Conservation (phyloP, 257 asterid species). For the Solanum pennellii region DNA sequence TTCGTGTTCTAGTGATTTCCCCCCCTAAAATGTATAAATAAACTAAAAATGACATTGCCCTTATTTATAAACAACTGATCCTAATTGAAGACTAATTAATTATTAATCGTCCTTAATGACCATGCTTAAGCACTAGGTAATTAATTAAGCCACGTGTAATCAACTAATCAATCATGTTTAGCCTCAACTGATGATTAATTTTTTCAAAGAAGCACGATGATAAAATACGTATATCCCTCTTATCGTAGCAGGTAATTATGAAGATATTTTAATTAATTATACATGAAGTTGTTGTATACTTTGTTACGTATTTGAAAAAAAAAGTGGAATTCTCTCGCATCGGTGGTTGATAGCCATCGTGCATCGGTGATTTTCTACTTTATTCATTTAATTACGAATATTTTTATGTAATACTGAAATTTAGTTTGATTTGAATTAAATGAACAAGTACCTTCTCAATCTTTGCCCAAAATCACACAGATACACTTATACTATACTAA, state of each 20-base stretch:
- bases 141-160: neutral
- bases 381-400: too few species aligned
- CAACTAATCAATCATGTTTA: neutral
- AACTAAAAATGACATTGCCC: neutral
- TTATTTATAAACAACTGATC: neutral
- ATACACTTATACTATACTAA: too few species aligned
- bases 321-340: too few species aligned
- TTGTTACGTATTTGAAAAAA: neutral
- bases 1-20: too few species aligned
- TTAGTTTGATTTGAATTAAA: too few species aligned
- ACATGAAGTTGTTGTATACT: neutral
- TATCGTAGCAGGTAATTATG: neutral
- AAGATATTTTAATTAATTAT: neutral
- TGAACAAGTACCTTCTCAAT: too few species aligned
- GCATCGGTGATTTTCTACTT: too few species aligned
- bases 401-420: too few species aligned
- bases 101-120: neutral
- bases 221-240: neutral
- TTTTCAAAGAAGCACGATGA: neutral
- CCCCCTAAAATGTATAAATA: too few species aligned
- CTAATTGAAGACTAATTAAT: neutral
- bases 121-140: neutral
- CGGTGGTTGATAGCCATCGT: too few species aligned
- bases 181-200: neutral
- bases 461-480: accelerated